Conservation (phyloP, 2,329 filamentous ascomycete genomes). For the Monosporascus sp. region DNA sequence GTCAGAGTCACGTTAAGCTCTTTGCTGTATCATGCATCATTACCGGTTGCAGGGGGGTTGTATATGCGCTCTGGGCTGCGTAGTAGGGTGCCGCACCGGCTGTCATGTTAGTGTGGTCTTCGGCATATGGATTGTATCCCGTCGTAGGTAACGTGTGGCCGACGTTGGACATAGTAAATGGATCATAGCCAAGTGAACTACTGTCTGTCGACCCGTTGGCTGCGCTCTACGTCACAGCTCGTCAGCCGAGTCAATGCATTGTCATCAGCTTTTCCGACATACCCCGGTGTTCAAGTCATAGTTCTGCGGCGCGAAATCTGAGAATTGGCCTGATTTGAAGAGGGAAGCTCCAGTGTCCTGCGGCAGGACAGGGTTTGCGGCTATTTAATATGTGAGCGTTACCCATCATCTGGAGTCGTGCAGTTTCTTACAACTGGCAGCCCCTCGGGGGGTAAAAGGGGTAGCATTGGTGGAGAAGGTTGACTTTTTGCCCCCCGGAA, state of each 20-base stretch:
- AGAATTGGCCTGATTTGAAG: constrained; percentile 52
- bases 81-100: constrained; percentile 61
- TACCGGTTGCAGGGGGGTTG: constrained; percentile 55
- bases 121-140: constrained; percentile 70
- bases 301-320: constrained; percentile 54
- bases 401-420: not conserved
- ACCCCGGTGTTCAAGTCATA: constrained; percentile 49
- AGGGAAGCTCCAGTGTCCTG: constrained; percentile 37
- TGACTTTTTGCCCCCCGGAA: constrained; percentile 56
- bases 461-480: constrained; percentile 87
- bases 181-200: constrained; percentile 47
- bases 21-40: constrained; percentile 15
- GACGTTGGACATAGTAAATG: constrained; percentile 56
- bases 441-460: constrained; percentile 70
- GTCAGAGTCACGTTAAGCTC: constrained; percentile 11
- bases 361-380: constrained; percentile 32
- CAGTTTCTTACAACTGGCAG: constrained; percentile 21
- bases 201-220: constrained; percentile 24
- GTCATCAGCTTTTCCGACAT: constrained; percentile 15
- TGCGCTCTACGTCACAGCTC: constrained; percentile 18
- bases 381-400: constrained; percentile 15
- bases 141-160: constrained; percentile 44
- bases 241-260: not conserved
- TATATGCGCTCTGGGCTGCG: constrained; percentile 48
- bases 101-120: constrained; percentile 58